These are phyloP conservation scores for Aspergillus panamensis DNA, from an alignment of 495 filamentous ascomycete genomes.

Conservation along the genomic window DNA sequence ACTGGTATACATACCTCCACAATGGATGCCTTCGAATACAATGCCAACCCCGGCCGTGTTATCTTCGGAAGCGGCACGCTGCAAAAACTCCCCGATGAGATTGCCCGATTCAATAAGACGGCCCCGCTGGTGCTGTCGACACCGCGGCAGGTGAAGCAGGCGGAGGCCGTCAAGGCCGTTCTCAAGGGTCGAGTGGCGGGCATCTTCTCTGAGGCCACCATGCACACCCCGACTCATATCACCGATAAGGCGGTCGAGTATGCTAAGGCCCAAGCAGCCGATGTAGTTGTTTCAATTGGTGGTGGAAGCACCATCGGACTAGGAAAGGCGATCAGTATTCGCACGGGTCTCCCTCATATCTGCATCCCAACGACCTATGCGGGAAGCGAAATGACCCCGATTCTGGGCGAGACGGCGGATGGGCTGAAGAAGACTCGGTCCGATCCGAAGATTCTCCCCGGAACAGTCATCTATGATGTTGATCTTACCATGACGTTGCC, in stretches of 20 bases:
- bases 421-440: conserved; percentile 62
- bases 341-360: conserved; percentile 61
- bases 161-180: conserved; percentile 46
- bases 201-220: conserved; percentile 60
- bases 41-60: conserved; percentile 54
- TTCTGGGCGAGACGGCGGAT: conserved; percentile 62
- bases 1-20: conserved; percentile 7
- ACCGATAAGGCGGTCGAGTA: conserved; percentile 59
- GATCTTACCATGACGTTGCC: conserved; percentile 66
- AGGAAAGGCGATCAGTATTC: conserved; percentile 63
- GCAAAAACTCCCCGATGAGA: conserved; percentile 56
- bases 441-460: conserved; percentile 62
- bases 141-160: conserved; percentile 52
- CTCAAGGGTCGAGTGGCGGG: conserved; percentile 52
- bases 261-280: conserved; percentile 45
- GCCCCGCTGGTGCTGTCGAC: conserved; percentile 59
- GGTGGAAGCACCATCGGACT: conserved; percentile 65
- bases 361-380: conserved; percentile 69
- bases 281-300: conserved; percentile 58
- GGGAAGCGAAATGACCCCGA: conserved; percentile 67
- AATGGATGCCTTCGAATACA: conserved; percentile 64
- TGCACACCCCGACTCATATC: conserved; percentile 64
- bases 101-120: conserved; percentile 51
- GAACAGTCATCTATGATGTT: conserved; percentile 67
- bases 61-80: conserved; percentile 62